Percentiles rank a stretch among this genome's conserved stretches.
Conservation (phyloP, 768 basidiomycete species). For the Lentinus brumalis region DNA sequence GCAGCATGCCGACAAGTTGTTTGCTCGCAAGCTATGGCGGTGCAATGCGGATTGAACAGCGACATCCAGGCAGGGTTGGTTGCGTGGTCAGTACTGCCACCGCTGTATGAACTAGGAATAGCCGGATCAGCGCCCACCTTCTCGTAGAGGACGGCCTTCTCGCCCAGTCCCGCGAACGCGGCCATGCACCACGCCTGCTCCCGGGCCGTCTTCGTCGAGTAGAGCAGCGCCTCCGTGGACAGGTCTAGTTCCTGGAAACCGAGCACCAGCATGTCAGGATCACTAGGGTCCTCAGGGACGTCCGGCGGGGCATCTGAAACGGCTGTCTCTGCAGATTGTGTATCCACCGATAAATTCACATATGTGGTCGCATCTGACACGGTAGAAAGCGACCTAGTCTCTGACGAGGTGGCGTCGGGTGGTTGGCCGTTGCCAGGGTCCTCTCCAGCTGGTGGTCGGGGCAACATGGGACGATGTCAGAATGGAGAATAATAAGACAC, state of each 20-base stretch:
- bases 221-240: constrained; percentile 76
- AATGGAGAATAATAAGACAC: not conserved
- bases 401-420: not conserved
- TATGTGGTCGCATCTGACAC: not conserved
- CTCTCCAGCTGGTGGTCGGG: not conserved
- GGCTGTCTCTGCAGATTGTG: constrained; percentile 11
- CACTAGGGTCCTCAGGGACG: constrained; percentile 29
- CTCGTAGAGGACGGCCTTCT: constrained; percentile 61
- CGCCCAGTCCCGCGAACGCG: constrained; percentile 69
- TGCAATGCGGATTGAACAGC: not conserved
- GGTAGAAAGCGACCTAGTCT: not conserved
- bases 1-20: constrained; percentile 84
- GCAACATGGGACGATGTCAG: not conserved
- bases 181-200: constrained; percentile 76
- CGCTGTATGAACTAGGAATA: not conserved
- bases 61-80: not conserved
- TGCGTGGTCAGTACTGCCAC: not conserved
- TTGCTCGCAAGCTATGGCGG: constrained; percentile 61
- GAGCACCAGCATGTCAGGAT: constrained; percentile 72
- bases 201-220: constrained; percentile 58
- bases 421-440: not conserved
- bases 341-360: not conserved
- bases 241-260: constrained; percentile 83
- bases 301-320: constrained; percentile 6
- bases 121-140: constrained; percentile 47